phyloP scores from a whole-genome alignment of 108 stramenopile species.

The Pseudonitzschia multiseries region DNA sequence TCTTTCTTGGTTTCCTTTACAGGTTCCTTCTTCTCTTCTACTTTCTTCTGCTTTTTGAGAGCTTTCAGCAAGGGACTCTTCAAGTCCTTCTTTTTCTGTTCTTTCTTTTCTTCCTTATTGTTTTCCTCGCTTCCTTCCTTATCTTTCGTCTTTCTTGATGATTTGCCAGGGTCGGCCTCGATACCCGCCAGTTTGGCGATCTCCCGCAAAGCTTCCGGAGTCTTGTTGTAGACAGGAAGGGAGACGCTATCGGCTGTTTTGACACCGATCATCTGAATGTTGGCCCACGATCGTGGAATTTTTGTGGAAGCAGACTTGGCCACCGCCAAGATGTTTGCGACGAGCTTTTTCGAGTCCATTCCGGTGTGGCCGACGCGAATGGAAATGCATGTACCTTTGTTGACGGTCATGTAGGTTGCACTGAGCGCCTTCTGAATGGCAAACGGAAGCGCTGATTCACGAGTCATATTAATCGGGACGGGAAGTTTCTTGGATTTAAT shows the following conservation, averaged over 20 bases:
- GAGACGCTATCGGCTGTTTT: conserved; percentile 76
- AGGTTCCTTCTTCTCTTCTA: conserved; percentile 22
- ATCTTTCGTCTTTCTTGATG: neutral
- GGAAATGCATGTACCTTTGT: conserved; percentile 81
- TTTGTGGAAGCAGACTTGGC: conserved; percentile 51
- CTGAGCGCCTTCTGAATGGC: conserved; percentile 56
- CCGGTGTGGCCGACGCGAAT: conserved; percentile 77
- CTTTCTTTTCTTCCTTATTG: conserved; percentile 25
- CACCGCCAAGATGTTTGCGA: conserved; percentile 74
- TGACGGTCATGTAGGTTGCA: conserved; percentile 75
- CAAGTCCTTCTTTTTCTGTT: conserved; percentile 23
- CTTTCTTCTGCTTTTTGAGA: conserved; percentile 74
- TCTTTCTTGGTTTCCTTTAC: conserved; percentile 13
- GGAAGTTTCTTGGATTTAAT: conserved; percentile 90
- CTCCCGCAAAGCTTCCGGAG: conserved; percentile 63
- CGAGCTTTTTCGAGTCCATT: conserved; percentile 65
- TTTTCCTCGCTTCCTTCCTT: conserved; percentile 21
- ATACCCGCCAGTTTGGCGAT: conserved; percentile 53
- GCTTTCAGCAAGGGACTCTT: conserved; percentile 70
- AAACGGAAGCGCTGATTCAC: conserved; percentile 72
- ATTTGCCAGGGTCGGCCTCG: conserved; percentile 9
- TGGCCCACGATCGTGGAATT: conserved; percentile 88
- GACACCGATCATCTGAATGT: conserved; percentile 80
- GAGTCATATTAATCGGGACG: conserved; percentile 71
- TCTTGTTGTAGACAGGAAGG: conserved; percentile 86